phyloP scores from a whole-genome alignment of 2,329 filamentous ascomycete species.

The Akanthomyces dipterigenus region DNA sequence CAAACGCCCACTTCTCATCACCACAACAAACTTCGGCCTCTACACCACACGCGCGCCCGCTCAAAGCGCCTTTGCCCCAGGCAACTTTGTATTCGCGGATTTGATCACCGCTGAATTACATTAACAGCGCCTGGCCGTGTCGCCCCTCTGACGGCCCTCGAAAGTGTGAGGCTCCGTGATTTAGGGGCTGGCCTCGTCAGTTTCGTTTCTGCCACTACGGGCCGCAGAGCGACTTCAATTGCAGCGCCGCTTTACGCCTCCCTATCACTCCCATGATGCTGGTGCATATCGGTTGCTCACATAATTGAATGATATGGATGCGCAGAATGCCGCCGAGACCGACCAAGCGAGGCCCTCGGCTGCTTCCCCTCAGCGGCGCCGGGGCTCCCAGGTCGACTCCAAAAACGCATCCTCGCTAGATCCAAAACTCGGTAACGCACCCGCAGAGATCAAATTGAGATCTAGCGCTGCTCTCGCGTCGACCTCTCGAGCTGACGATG shows the following conservation, averaged over 20 bases:
- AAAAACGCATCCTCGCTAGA: constrained; percentile 2
- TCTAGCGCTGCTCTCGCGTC: constrained; percentile 25
- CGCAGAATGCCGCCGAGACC: constrained; percentile 60
- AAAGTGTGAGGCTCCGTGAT: not conserved
- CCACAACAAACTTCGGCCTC: constrained; percentile 8
- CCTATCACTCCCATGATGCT: constrained; percentile 44
- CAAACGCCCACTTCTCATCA: constrained; percentile 10
- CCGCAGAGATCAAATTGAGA: constrained; percentile 16
- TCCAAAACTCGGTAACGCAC: constrained; percentile 7
- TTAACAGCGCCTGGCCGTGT: not conserved
- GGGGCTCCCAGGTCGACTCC: constrained; percentile 11
- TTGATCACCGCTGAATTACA: not conserved
- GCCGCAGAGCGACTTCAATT: constrained; percentile 5
- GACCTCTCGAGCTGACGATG: constrained; percentile 29
- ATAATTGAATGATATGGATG: constrained; percentile 61
- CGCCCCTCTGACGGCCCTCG: not conserved
- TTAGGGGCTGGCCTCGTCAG: constrained; percentile 8
- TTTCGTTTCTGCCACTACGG: not conserved
- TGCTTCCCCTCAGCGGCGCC: constrained; percentile 40
- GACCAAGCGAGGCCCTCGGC: constrained; percentile 51
- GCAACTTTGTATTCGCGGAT: not conserved
- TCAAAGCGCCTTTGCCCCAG: not conserved
- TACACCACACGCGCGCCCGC: not conserved
- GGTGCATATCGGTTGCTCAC: constrained; percentile 42
- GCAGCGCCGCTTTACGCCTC: constrained; percentile 15